These are phyloP conservation scores for Breviolum minutum DNA, from an alignment of 73 alveolate species.

Conservation along the genomic window DNA sequence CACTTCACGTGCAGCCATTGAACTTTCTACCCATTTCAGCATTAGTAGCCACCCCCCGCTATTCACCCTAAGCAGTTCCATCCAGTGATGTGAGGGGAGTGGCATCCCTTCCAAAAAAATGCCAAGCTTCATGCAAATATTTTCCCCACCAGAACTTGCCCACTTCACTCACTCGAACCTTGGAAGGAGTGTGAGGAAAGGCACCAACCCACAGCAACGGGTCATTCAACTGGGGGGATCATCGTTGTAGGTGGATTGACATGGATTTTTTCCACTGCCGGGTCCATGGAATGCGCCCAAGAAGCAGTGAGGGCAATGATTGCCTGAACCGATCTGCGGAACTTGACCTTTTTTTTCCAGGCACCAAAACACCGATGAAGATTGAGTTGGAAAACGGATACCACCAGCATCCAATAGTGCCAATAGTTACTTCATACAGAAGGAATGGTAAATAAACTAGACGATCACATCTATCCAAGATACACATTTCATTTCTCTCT, in stretches of 20 bases:
- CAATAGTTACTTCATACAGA: too few relatives aligned
- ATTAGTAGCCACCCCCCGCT: neutral
- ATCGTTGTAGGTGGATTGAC: neutral
- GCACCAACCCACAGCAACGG: neutral
- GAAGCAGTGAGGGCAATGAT: constrained; percentile 7
- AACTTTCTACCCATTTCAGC: neutral
- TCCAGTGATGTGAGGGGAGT: neutral
- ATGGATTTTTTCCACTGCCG: neutral
- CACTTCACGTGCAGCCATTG: too few relatives aligned
- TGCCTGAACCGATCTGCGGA: constrained; percentile 21
- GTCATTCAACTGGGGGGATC: neutral
- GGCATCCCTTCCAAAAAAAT: neutral
- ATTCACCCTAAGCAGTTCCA: neutral
- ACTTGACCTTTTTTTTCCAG: neutral
- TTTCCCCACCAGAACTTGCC: constrained; percentile 12
- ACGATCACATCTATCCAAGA: too few relatives aligned
- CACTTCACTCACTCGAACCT: constrained; percentile 1
- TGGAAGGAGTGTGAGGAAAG: neutral
- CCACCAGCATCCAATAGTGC: too few relatives aligned
- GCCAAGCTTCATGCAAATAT: constrained; percentile 17
- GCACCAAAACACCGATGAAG: neutral
- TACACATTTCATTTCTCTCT: neutral
- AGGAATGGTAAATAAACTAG: too few relatives aligned
- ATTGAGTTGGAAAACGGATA: too few relatives aligned
- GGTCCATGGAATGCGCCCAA: neutral